Evolutionary conservation across 371 early-diverging fungal species (phyloP).

Genomic region (Circinella minor): DNA sequence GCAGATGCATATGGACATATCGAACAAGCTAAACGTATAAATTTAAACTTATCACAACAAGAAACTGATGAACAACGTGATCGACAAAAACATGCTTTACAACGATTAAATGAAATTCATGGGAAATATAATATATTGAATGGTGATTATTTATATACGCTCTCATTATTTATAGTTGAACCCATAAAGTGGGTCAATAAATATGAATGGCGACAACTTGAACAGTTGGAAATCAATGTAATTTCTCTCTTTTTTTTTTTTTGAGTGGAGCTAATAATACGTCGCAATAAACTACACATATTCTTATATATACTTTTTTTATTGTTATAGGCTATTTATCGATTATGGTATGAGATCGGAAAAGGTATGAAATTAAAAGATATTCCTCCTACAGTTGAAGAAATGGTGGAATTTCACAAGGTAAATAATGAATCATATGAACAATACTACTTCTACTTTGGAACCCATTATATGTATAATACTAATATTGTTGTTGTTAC

Average conservation of each 20-base stretch:
- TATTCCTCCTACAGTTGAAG: slow-evolving; percentile 53
- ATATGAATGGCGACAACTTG: slow-evolving; percentile 54
- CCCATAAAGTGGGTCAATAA: slow-evolving; percentile 46
- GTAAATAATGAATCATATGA: not conserved
- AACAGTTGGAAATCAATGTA: slow-evolving; percentile 47
- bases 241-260: not conserved
- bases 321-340: slow-evolving; percentile 29
- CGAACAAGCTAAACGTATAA: not conserved
- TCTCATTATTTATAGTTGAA: slow-evolving; percentile 49
- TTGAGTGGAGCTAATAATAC: too few species aligned
- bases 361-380: slow-evolving; percentile 51
- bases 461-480: not conserved
- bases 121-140: slow-evolving; percentile 52
- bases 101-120: slow-evolving; percentile 56
- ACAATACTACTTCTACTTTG: not conserved
- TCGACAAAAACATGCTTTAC: not conserved
- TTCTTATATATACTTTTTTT: not conserved
- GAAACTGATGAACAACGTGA: not conserved
- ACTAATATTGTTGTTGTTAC: not conserved
- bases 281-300: too few species aligned
- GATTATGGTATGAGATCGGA: slow-evolving; percentile 48
- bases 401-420: slow-evolving; percentile 35
- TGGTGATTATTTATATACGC: slow-evolving; percentile 56
- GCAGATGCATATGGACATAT: slow-evolving; percentile 10
- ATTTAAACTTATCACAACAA: not conserved